Conservation (phyloP, 2,329 filamentous ascomycete genomes). For the Corynespora cassiicola region DNA sequence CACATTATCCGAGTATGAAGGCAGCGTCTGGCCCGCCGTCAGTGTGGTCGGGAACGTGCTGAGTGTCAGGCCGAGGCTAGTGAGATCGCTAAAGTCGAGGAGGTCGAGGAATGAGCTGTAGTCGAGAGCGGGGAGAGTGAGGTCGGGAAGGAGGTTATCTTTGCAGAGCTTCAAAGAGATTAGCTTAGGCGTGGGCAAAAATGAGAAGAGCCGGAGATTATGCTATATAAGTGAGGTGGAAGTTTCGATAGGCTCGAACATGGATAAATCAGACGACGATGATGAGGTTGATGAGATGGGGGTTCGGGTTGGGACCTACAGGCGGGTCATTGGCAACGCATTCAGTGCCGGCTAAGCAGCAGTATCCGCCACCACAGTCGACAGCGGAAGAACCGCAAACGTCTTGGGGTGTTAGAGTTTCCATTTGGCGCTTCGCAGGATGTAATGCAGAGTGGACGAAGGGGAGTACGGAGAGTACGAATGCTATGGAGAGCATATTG, state of each 20-base stretch:
- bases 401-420: slow-evolving; percentile 1
- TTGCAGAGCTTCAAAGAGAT: no score
- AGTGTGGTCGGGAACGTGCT: slow-evolving; percentile 2
- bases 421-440: slow-evolving; percentile 3
- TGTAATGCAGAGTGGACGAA: neutral
- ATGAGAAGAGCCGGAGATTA: no score
- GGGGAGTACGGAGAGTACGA: slow-evolving; percentile 1
- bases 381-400: slow-evolving; percentile 2
- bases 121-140: slow-evolving; percentile 3
- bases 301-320: no score
- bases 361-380: slow-evolving; percentile 5
- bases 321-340: slow-evolving; percentile 5
- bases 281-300: slow-evolving; percentile 1
- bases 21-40: neutral
- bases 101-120: slow-evolving; percentile 6
- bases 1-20: slow-evolving; percentile 5
- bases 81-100: slow-evolving; percentile 1
- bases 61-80: slow-evolving; percentile 3
- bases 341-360: slow-evolving; percentile 1
- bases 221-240: no score
- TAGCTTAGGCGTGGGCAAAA: no score
- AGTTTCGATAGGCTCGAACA: slow-evolving; percentile 2
- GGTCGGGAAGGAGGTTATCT: slow-evolving; percentile 4
- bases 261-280: neutral
- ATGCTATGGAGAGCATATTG: no score